Evolutionary conservation across 2,329 filamentous ascomycete genomes (phyloP), one percentile per base, ranked within the genome.

Genomic region (Sclerotinia nivalis): DNA sequence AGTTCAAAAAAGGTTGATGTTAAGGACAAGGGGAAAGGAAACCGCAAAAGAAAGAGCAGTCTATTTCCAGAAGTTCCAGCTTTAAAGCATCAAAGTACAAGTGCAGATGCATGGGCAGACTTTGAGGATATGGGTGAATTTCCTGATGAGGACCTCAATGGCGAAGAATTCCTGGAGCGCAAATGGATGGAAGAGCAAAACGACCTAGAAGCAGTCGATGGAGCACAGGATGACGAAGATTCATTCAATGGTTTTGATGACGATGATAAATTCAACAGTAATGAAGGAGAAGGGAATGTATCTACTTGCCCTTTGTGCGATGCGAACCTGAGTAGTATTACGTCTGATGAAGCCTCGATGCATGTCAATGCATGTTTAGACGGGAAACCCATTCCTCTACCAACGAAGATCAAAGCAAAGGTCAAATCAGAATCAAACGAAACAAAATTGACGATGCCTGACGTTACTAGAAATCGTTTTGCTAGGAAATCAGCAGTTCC

Each of bases 301-400:
- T 71, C 72, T 47, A 77, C 79, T 34, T 98, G 94, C 78, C 95
- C 95, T 0, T 89, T 98, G 40, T 98, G 96, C 79, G 87, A 86
- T 74, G 83, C 83, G 1, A 88, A 81, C 72, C 82, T 97, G 47
- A 81, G 79, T 22, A 89, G 88, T 0, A 79, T 89, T 18, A 87
- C 83, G 69, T 78, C 81, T 71, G 88, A 93, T 77, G 87, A 95
- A 75, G 91, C 89, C 13, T 91, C 91, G 9, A 82, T 90, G 2
- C 96, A 99, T 79, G 96, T 99, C 73, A 99, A 99, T 78, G 88
- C 90, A 13, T 99, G 96, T 80, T 84, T 99, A 2, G 96, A 99
- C 78, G 93, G 93, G 1, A 91, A 91, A 59, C 87, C 91, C 7
- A 85, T 88, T 58, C 86, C 89, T 2, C 76, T 91, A 20, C 85